Evolutionary conservation across 2,329 filamentous ascomycete species (phyloP).

Genomic region (Fusarium secorum): DNA sequence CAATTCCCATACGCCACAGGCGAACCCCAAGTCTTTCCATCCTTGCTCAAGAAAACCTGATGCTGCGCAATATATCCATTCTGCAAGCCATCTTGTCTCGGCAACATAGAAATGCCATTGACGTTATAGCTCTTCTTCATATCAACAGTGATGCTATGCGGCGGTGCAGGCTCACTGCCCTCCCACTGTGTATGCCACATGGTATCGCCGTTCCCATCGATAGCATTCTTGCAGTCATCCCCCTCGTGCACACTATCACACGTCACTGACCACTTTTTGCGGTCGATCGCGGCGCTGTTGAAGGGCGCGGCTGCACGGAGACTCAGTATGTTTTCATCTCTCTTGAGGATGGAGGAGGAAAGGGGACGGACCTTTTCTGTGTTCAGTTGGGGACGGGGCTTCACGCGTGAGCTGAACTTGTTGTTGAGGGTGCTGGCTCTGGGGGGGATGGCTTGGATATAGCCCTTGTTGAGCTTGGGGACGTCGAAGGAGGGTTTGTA

Average conservation of each 20-base stretch:
- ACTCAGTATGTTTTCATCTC: slow-evolving; percentile 1
- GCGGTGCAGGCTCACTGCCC: slow-evolving; percentile 1
- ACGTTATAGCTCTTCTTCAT: slow-evolving; percentile 15
- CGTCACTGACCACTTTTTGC: slow-evolving; percentile 11
- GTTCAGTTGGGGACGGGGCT: background rate
- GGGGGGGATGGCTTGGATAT: slow-evolving; percentile 5
- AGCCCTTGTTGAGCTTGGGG: slow-evolving; percentile 14
- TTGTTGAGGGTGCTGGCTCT: background rate
- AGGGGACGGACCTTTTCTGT: slow-evolving; percentile 2
- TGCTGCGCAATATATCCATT: slow-evolving; percentile 19
- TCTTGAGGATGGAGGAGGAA: background rate
- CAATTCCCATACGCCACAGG: slow-evolving; percentile 26
- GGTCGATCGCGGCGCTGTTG: slow-evolving; percentile 6
- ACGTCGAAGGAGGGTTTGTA: background rate
- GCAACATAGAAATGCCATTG: slow-evolving; percentile 26
- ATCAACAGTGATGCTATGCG: slow-evolving; percentile 27
- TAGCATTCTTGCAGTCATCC: slow-evolving; percentile 12
- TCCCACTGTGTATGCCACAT: slow-evolving; percentile 27
- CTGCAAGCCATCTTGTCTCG: slow-evolving; percentile 12
- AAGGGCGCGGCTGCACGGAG: slow-evolving; percentile 17
- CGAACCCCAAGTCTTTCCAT: slow-evolving; percentile 8
- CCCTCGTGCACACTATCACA: slow-evolving; percentile 17
- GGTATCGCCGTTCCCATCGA: background rate
- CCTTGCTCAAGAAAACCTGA: slow-evolving; percentile 9
- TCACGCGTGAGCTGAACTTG: background rate